Evolutionary conservation across 148 eudicot species (phyloP).

Genomic region (Rhododendron ovatum): DNA sequence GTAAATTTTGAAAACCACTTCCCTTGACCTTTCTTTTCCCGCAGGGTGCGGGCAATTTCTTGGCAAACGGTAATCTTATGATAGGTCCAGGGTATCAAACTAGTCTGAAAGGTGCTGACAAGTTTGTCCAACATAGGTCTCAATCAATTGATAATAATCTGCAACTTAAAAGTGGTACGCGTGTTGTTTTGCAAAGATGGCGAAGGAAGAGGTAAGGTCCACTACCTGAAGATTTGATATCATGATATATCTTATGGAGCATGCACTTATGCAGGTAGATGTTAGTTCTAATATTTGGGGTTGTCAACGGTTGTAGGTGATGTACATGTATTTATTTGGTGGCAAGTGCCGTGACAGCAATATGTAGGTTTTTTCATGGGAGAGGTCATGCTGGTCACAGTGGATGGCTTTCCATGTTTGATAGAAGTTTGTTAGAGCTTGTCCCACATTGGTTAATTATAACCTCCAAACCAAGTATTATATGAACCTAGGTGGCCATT

Average conservation of each 20-base stretch:
- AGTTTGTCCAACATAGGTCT: background rate
- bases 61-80: background rate
- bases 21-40: background rate
- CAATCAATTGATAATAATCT: background rate
- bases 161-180: background rate
- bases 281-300: background rate
- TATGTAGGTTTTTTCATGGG: background rate
- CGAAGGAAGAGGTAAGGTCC: background rate
- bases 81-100: background rate
- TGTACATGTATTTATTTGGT: background rate
- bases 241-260: background rate
- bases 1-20: background rate
- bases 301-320: background rate
- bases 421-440: background rate
- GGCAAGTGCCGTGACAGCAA: background rate
- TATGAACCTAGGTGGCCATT: background rate
- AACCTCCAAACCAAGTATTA: background rate
- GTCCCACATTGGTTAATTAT: background rate
- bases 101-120: background rate
- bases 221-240: background rate
- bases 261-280: background rate
- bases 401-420: background rate
- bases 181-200: background rate
- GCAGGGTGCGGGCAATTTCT: background rate
- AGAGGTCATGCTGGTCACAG: background rate